phyloP scores from a whole-genome alignment of 176 grass and related monocot genomes.

The Triticum aestivum region DNA sequence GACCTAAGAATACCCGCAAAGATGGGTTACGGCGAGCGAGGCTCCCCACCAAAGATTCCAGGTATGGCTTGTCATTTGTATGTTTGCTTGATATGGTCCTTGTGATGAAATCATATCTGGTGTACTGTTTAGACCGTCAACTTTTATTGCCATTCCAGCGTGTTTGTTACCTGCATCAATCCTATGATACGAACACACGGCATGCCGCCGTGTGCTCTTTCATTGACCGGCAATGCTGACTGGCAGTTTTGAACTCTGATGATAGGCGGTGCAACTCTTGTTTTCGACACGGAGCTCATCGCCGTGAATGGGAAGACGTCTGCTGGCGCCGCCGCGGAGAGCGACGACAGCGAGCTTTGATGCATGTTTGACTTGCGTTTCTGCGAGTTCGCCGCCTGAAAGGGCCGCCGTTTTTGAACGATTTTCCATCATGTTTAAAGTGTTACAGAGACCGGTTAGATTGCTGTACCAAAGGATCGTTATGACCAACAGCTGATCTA shows the following conservation, averaged over 20 bases:
- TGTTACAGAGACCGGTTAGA: not conserved
- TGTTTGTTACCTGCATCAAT: not conserved
- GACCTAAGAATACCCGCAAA: conserved; percentile 58
- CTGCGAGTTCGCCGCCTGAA: not conserved
- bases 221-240: conserved; percentile 11
- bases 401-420: not conserved
- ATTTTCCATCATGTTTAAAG: not conserved
- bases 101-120: conserved; percentile 9
- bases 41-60: conserved; percentile 91
- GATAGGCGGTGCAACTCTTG: conserved; percentile 76
- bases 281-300: conserved; percentile 88
- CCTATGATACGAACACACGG: not conserved
- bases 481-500: not conserved
- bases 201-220: not conserved
- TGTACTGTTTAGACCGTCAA: conserved; percentile 3
- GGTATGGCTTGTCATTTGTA: conserved; percentile 50
- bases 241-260: not conserved
- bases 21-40: conserved; percentile 79
- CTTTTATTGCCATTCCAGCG: not conserved
- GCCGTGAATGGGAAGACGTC: conserved; percentile 73
- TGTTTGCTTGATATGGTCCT: conserved; percentile 27
- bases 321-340: not conserved
- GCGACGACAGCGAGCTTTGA: conserved; percentile 52
- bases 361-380: not conserved
- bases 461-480: not conserved